Percentiles rank a stretch among this genome's conserved stretches.
Conservation (phyloP, 257 asterid species). For the Prunella vulgaris region DNA sequence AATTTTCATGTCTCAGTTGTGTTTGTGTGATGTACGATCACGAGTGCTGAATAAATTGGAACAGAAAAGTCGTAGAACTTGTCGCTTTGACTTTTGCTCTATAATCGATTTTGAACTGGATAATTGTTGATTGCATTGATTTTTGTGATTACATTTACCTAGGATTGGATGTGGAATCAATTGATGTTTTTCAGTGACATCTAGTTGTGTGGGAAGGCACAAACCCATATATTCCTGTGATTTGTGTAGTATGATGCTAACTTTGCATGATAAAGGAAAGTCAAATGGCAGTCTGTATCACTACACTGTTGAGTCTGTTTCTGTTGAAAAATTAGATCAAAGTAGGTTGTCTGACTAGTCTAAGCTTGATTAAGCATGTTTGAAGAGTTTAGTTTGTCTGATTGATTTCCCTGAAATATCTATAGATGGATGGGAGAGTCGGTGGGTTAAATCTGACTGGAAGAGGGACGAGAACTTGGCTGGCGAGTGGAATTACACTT, state of each 20-base stretch:
- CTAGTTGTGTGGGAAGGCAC: background rate
- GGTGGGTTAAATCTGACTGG: slow-evolving; percentile 99
- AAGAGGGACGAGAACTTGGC: slow-evolving; percentile 89
- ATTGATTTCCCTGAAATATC: background rate
- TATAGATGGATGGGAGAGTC: slow-evolving; percentile 84
- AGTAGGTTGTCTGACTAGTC: background rate
- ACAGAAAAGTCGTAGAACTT: background rate
- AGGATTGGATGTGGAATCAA: background rate
- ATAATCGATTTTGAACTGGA: background rate
- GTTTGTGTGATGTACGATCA: background rate
- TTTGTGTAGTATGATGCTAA: background rate
- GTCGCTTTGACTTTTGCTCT: background rate
- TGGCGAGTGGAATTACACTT: slow-evolving; percentile 95
- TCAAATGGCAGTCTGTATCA: background rate
- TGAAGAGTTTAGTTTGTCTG: background rate
- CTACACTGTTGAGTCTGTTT: background rate
- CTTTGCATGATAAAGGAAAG: background rate
- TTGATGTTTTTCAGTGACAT: background rate
- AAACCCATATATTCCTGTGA: background rate
- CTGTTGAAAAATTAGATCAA: background rate
- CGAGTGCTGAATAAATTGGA: background rate
- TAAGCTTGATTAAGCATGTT: background rate
- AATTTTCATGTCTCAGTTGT: background rate
- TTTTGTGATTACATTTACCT: background rate
- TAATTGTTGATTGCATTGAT: background rate